Percentiles rank a stretch among this genome's conserved stretches.
phyloP scores from a whole-genome alignment of 495 filamentous ascomycete genomes.

The Xylaria intraflava region DNA sequence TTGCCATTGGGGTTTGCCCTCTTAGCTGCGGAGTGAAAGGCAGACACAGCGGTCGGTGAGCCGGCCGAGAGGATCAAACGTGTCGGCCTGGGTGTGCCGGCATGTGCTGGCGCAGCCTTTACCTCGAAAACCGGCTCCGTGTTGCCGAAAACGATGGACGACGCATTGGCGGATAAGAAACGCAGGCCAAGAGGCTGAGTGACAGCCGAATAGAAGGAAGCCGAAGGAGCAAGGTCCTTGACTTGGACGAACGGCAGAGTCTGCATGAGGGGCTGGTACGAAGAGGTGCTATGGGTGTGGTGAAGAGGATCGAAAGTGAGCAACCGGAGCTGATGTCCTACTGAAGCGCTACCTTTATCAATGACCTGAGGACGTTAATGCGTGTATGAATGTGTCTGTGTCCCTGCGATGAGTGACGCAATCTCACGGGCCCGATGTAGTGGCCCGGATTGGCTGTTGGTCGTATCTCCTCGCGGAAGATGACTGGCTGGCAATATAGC shows the following conservation, averaged over 20 bases:
- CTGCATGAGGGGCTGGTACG: conserved; percentile 16
- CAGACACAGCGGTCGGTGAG: conserved; percentile 34
- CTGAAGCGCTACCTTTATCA: neutral
- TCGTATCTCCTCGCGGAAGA: neutral
- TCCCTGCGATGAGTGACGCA: conserved; percentile 1
- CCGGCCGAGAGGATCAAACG: conserved; percentile 36
- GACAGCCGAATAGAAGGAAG: conserved; percentile 73
- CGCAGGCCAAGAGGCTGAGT: conserved; percentile 68
- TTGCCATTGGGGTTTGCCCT: conserved; percentile 31
- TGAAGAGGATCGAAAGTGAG: neutral
- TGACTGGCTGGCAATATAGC: neutral
- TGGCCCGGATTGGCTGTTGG: neutral
- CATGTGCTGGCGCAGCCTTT: conserved; percentile 16
- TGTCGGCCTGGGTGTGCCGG: conserved; percentile 25
- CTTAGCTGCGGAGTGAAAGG: conserved; percentile 37
- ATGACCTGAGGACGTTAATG: neutral
- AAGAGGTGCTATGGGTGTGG: neutral
- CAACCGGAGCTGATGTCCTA: neutral
- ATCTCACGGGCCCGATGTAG: conserved; percentile 10
- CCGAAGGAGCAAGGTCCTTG: conserved; percentile 67
- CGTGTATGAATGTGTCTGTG: neutral
- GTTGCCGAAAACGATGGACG: conserved; percentile 29
- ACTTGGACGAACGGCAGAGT: conserved; percentile 50
- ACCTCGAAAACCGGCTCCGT: conserved; percentile 36
- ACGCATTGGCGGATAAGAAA: conserved; percentile 45